Evolutionary conservation across 371 early-diverging fungal genomes (phyloP), one percentile per base, ranked within the genome.

Genomic region (Vairimorpha necatrix): DNA sequence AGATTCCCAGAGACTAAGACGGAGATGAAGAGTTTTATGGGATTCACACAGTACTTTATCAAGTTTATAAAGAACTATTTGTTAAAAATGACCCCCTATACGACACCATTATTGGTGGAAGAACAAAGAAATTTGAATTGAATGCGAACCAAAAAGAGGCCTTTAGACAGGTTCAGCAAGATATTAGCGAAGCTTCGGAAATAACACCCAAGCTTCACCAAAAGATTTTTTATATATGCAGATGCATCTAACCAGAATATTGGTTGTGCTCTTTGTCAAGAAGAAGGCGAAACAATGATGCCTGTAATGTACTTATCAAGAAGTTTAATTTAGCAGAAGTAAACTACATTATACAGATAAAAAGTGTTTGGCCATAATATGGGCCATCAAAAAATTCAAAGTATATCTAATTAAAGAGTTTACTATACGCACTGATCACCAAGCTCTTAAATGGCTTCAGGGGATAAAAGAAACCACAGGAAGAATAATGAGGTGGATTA

Each of bases 181-280:
- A 60, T 38, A 50, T 69, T 36, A 7, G 3, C 28, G n/a, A 38
- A 46, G 24, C 26, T 33, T 20, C n/a, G 16, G 6, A 9, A 0
- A 22, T 33, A 39, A 47, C 38, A 16, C 33, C 67, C 80, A 60
- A 56, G 67, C 32, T 18, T 18, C 16, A 68, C 34, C 3, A 34
- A 72, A n/a, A n/a, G n/a, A n/a, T n/a, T n/a, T n/a, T n/a, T n/a
- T n/a, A n/a, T n/a, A n/a, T n/a, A n/a, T n/a, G 42, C 71, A 34
- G 73, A 67, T 26, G 73, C 78, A 7, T 72, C 78, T 47, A 28
- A 78, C 30, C 30, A 28, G 0, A 34, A 74, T 0, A 42, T 74
- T 69, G 72, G 73, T 0, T 69, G 46, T 1, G 30, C 34, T 0
- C 56, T 73, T 2, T 36, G 4, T 18, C 73, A 73, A 65, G 32